Evolutionary conservation across 2,329 filamentous ascomycete genomes (phyloP), one percentile per base, ranked within the genome.

Genomic region (Nectriaceae sp.): DNA sequence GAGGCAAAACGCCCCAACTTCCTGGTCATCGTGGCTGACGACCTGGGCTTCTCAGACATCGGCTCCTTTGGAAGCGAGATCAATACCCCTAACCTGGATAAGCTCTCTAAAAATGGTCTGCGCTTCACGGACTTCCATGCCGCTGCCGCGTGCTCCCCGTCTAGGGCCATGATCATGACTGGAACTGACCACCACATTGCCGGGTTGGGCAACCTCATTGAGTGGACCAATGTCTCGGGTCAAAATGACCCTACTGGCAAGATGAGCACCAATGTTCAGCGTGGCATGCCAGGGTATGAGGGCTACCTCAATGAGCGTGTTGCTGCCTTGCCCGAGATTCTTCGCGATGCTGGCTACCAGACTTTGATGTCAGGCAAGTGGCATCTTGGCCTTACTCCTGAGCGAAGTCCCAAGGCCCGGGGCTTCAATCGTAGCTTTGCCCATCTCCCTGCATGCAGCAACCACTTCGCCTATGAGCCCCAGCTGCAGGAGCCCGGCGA

Each of bases 61-160:
- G 76, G 77, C 44, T 79, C 76, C 58, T 84, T 82, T 55, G 81
- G 82, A 39, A 75, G 78, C 53, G 80, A 84, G 64, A 84, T 84
- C 58, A 74, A 74, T 26, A 85, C 82, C 0, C 82, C 82, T 1
- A 79, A 82, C 57, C 71, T 85, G 31, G 79, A 84, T 65, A 76
- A 75, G 21, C 64, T 81, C 4, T 74, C 76, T 5, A 67, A 72
- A 18, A 58, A 63, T 39, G 77, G 82, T 31, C 65, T 85, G 19
- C 76, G 80, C 6, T 82, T 84, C 57, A 84, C 81, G 0, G 79
- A 83, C 56, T 84, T 84, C 64, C 82, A 85, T 58, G 78, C 81
- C 2, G 82, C 82, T 0, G 78, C 82, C 6, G 81, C 81, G 46
- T 85, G 80, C 64, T 84, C 80, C 45, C 82, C 82, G 3, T 82